Conservation (phyloP, 169 alveolate genomes). For the Plasmodium chabaudi region DNA sequence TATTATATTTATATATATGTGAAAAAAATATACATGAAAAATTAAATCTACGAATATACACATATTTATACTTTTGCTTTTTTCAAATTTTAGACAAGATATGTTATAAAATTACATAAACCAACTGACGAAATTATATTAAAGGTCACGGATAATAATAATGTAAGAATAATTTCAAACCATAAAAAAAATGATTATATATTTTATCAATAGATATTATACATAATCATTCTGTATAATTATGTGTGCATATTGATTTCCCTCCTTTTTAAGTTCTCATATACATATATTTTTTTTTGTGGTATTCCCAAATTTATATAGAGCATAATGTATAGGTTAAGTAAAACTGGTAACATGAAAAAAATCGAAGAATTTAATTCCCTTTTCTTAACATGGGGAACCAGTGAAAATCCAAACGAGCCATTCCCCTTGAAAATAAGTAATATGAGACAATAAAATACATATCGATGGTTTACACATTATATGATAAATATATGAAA, state of each 20-base stretch:
- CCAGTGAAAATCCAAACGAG: slow-evolving; percentile 49
- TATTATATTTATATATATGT: background rate
- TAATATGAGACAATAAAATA: slow-evolving; percentile 7
- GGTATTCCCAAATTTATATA: slow-evolving; percentile 5
- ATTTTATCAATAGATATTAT: background rate
- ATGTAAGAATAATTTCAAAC: slow-evolving; percentile 27
- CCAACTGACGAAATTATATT: slow-evolving; percentile 49
- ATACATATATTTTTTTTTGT: background rate
- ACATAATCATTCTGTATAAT: background rate
- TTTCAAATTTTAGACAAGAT: slow-evolving; percentile 59
- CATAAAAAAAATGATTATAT: background rate
- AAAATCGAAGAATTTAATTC: slow-evolving; percentile 61
- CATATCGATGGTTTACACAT: background rate
- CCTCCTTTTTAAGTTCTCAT: background rate
- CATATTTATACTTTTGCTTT: slow-evolving; percentile 2
- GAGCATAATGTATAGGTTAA: slow-evolving; percentile 65
- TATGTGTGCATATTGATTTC: background rate
- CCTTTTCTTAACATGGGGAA: slow-evolving; percentile 64
- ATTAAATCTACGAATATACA: background rate
- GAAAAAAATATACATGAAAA: background rate
- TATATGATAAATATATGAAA: background rate
- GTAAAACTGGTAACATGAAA: slow-evolving; percentile 62
- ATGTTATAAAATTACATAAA: slow-evolving; percentile 72
- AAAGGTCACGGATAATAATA: slow-evolving; percentile 69
- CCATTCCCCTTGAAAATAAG: slow-evolving; percentile 53